phyloP scores from a whole-genome alignment of 2,329 filamentous ascomycete genomes.

The Capronia americana region DNA sequence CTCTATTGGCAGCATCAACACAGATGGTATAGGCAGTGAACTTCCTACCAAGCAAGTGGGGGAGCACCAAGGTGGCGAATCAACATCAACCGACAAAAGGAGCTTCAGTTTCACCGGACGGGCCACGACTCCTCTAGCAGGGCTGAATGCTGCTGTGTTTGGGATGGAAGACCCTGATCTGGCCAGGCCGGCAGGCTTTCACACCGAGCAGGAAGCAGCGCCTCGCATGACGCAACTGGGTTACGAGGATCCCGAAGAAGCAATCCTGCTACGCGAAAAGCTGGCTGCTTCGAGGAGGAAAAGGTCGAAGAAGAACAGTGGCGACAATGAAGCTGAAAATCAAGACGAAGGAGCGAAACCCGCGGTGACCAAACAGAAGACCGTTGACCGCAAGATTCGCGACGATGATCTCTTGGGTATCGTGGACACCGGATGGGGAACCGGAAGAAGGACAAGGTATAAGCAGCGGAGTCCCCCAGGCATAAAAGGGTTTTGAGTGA shows the following conservation, averaged over 20 bases:
- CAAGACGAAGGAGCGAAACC: conserved; percentile 41
- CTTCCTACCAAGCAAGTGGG: conserved; percentile 40
- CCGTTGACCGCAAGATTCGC: conserved; percentile 30
- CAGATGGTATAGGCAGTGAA: conserved; percentile 44
- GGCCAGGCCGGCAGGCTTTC: conserved; percentile 31
- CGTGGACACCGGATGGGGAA: conserved; percentile 34
- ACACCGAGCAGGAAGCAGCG: conserved; percentile 46
- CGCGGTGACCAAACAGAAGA: conserved; percentile 11
- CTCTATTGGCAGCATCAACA: conserved; percentile 58
- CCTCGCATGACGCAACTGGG: conserved; percentile 56
- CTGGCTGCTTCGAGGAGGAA: conserved; percentile 53
- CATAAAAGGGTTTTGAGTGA: conserved; percentile 29
- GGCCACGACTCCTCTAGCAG: conserved; percentile 33
- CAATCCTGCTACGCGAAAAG: conserved; percentile 62
- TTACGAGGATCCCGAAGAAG: conserved; percentile 57
- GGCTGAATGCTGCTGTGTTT: conserved; percentile 46
- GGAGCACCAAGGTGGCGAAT: conserved; percentile 22
- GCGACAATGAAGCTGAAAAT: conserved; percentile 44
- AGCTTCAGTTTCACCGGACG: conserved; percentile 32
- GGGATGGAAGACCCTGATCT: conserved; percentile 42
- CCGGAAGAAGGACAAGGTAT: conserved; percentile 34
- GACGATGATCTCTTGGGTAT: conserved; percentile 35
- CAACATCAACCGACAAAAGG: conserved; percentile 16
- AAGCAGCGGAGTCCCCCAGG: conserved; percentile 49
- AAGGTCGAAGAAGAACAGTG: conserved; percentile 41